Evolutionary conservation across 768 basidiomycete species (phyloP), one percentile per base, ranked within the genome.

Genomic region (Xerocomellus amylosporus): DNA sequence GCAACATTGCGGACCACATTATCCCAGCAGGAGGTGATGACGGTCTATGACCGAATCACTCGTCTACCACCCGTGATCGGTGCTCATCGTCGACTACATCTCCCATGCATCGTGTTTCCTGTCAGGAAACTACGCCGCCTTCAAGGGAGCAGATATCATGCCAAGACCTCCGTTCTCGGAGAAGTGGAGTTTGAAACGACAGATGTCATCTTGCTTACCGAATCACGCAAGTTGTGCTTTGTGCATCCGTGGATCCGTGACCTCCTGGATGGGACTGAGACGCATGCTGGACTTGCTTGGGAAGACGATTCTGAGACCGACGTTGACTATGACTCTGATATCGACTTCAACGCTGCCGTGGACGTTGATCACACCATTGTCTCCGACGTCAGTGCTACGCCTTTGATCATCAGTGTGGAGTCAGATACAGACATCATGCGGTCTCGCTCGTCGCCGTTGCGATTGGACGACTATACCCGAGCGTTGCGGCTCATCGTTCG

Each of bases 401-500:
- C 54, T 3, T 17, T 49, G 47, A 46, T 57, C 38, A 36, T 55
- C 28, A 34, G 26, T 33, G 26, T 28, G 5, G 58, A 56, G 9
- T 36, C 44, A 8, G 36, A 37, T 37, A 20, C 26, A 7, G 44
- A 45, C 3, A 19, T 54, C 44, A 20, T 26, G 2, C 50, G 20
- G 34, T 45, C 50, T 24, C 53, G 30, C 6, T 31, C 30, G 13
- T 31, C 44, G 19, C 44, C 44, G 12, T 15, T 26, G 41, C 22
- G 38, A 38, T 33, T 47, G 38, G 59, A 61, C 14, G 41, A 56
- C 34, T 45, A 40, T 20, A 49, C 55, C 10, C 52, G 44, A 22
- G 59, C 59, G 7, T 37, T 61, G 13, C 55, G 53, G 36, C 50
- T 62, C 19, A n/a, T 62, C 38, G 59, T 26, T 10, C 49, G 49